Base-by-base conservation (phyloP, 1,284 basidiomycete genomes). In the Anthracocystis walkeri region DNA sequence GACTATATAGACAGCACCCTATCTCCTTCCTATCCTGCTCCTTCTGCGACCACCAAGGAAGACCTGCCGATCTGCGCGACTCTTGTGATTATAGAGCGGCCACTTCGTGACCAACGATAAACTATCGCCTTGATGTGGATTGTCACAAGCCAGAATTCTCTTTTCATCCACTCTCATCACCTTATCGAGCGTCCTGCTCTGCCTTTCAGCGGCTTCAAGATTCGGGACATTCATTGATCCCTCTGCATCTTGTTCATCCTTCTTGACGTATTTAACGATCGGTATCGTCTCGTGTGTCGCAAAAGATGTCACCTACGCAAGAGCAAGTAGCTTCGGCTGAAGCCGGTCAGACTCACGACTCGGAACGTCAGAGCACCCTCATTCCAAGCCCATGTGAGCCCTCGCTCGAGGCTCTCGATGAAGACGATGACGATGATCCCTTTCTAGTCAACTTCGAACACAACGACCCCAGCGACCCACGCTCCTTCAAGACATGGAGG, bases 391-490 rank as follows among this genome's bases (percentile, higher is more conserved):
- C 58, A 12, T 21, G 25, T 31, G 59, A 62, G 6, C 14, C 7
- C 45, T 68, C 65, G 21, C 48, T 53, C 31, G 46, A 38, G 3
- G 48, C 14, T 20, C 38, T 58, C 4, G 52, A 56, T 7, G 33
- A 50, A 5, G 53, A 51, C 25, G 48, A 61, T 2, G 55, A 68
- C n/a, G 59, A 68, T 31, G 59, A 62, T 18, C 65, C 65, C 2
- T 68, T 62, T 38, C 55, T 62, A 8, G 59, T 62, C 55, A 68
- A 68, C 51, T 68, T 68, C 46, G 55, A 58, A 41, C 49, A 62
- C 59, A 60, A 75, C 27, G 75, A 77, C 21, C n/a, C 65, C 0
- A 29, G 50, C 20, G 74, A 79, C 27, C 77, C 77, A 6, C 53
- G 66, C 4, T 40, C 45, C n/a, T 79, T 73, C 40, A 29, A 58